Base-by-base conservation (phyloP, 306 rosid species). In the Arachis hypogaea region DNA sequence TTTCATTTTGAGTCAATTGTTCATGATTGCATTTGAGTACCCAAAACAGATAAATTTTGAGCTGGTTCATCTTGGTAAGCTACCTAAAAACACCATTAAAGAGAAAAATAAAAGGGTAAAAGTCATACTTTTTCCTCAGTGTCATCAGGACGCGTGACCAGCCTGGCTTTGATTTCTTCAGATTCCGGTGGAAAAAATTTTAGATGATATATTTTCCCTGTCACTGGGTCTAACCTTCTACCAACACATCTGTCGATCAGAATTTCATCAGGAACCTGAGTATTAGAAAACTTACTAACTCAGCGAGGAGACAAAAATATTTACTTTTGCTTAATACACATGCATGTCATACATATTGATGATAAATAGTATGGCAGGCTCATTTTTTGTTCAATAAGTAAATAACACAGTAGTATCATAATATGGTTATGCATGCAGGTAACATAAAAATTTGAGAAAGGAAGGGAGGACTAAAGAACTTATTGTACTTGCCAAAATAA, bases 201-300 rank as follows among this genome's bases (percentile, higher is more conserved):
- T 8, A 88, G 36, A 79, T 94, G 97, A 76, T 94, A 94, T 75
- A 94, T 91, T 87, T 85, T 94, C 74, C 88, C 86, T 3, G 95
- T 94, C 75, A 75, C 89, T 29, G 97, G 96, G 63, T 94, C 98
- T 69, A 89, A 84, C 82, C 96, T 89, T 86, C 98, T 85, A 62
- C 96, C 97, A 84, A 88, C 78, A 86, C 96, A 89, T 91, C 98
- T 91, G 89, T 94, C 91, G 90, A 91, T 85, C 86, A 94, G 96
- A 89, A 83, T 88, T 85, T 94, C 98, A 82, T 94, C 98, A 89
- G 95, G 97, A 86, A 94, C 98, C 98, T 94, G 98, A 83, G 85
- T 84, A 88, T 85, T 78, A 71, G 82, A 81, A 84, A 80, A 77
- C 64, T 74, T 77, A 46, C 42, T 66, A 68, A 77, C 79, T 81